Percentiles rank a stretch among this genome's conserved stretches.
phyloP scores from a whole-genome alignment of 306 rosid species.

The Datisca glomerata region DNA sequence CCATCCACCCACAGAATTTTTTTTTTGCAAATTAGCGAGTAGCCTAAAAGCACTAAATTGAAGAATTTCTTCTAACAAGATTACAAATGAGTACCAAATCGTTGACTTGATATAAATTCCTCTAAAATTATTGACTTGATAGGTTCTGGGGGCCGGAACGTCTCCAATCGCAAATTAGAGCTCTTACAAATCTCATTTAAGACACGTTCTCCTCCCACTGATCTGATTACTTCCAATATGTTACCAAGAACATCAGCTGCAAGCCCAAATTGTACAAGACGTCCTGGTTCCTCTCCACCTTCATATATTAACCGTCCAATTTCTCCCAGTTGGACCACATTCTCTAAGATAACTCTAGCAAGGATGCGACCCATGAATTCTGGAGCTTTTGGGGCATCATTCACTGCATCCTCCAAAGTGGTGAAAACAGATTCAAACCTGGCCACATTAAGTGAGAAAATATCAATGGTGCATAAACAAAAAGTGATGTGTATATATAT shows the following conservation, averaged over 20 bases:
- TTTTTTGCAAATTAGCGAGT: conserved; percentile 31
- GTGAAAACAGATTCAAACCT: conserved; percentile 63
- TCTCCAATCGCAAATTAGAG: conserved; percentile 51
- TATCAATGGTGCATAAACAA: too few species aligned
- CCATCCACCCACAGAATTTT: conserved; percentile 30
- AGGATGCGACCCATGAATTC: conserved; percentile 66
- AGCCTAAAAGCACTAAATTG: conserved; percentile 32
- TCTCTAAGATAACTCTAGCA: conserved; percentile 37
- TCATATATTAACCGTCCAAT: conserved; percentile 40
- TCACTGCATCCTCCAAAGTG: conserved; percentile 67
- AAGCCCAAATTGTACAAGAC: conserved; percentile 47
- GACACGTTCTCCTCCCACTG: conserved; percentile 46
- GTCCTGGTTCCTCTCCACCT: conserved; percentile 76
- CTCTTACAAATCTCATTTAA: conserved; percentile 25
- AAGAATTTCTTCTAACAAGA: conserved; percentile 21
- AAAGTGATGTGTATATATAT: too few species aligned
- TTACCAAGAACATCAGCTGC: conserved; percentile 76
- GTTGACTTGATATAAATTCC: conserved; percentile 46
- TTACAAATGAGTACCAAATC: conserved; percentile 50
- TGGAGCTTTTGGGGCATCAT: conserved; percentile 80
- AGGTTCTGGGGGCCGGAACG: conserved; percentile 50
- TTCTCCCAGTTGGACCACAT: conserved; percentile 40
- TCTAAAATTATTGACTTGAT: conserved; percentile 46
- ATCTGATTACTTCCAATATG: conserved; percentile 44
- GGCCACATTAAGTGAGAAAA: conserved; percentile 7